phyloP scores from a whole-genome alignment of 1,139 yeast genomes.

The Hansenula lynferdii region DNA sequence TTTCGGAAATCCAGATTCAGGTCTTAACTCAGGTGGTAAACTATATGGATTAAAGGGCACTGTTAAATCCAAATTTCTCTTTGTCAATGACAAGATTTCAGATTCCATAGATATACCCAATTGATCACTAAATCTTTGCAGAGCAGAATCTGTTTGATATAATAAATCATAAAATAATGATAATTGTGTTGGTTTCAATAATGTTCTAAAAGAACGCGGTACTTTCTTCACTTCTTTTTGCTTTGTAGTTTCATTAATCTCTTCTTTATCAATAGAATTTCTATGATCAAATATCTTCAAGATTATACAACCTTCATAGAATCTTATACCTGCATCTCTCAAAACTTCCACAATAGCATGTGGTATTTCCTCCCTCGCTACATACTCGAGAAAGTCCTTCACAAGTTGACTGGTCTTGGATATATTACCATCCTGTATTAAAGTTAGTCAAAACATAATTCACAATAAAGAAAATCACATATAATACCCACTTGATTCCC shows the following conservation, averaged over 20 bases:
- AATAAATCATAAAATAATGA: conserved; percentile 83
- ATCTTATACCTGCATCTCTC: conserved; percentile 75
- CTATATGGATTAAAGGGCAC: conserved; percentile 68
- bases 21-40: conserved; percentile 39
- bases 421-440: conserved; percentile 78
- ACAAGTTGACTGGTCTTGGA: conserved; percentile 80
- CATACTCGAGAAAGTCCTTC: conserved; percentile 72
- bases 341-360: conserved; percentile 85
- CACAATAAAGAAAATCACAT: too few species aligned
- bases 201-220: conserved; percentile 71
- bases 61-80: conserved; percentile 68
- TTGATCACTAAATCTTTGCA: conserved; percentile 66
- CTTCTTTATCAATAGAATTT: conserved; percentile 11
- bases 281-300: conserved; percentile 78
- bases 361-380: conserved; percentile 79
- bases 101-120: conserved; percentile 76
- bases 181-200: conserved; percentile 74
- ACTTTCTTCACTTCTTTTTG: conserved; percentile 28
- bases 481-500: too few species aligned
- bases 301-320: conserved; percentile 87
- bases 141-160: conserved; percentile 75
- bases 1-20: conserved; percentile 42
- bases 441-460: too few species aligned
- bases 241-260: conserved; percentile 8
- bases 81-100: conserved; percentile 72